Evolutionary conservation across 257 asterid genomes (phyloP).

Genomic region (Primulina huaijiensis): DNA sequence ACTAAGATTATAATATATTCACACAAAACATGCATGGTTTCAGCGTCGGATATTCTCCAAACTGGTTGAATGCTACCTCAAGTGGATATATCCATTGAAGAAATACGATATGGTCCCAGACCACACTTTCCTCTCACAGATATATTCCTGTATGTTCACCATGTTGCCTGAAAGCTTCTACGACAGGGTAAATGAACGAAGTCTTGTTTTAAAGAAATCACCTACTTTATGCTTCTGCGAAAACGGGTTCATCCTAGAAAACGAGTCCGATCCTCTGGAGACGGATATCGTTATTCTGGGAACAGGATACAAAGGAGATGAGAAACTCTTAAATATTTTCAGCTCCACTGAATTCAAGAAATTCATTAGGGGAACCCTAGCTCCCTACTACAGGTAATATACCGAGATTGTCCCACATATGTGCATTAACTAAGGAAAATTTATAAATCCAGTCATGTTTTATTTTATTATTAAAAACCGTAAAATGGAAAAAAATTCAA

Average conservation of each 20-base stretch:
- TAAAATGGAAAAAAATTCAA: too few relatives aligned
- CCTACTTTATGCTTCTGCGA: slow-evolving; percentile 28
- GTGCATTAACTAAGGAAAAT: too few relatives aligned
- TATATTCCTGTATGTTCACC: slow-evolving; percentile 51
- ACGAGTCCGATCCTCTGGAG: slow-evolving; percentile 23
- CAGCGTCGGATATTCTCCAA: slow-evolving; percentile 53
- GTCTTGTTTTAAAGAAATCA: slow-evolving; percentile 40
- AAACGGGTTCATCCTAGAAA: slow-evolving; percentile 35
- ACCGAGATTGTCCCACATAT: too few relatives aligned
- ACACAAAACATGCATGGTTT: too few relatives aligned
- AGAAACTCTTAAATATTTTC: slow-evolving; percentile 43
- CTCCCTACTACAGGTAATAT: slow-evolving; percentile 54
- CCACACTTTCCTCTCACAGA: slow-evolving; percentile 44
- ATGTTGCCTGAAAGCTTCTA: slow-evolving; percentile 50
- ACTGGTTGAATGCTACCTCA: slow-evolving; percentile 43
- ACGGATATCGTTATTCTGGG: slow-evolving; percentile 53
- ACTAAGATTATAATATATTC: too few relatives aligned
- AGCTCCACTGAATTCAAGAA: slow-evolving; percentile 40
- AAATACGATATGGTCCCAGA: slow-evolving; percentile 45
- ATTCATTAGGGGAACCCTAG: slow-evolving; percentile 40
- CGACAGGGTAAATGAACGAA: slow-evolving; percentile 44
- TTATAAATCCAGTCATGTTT: too few relatives aligned
- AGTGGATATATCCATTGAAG: slow-evolving; percentile 56
- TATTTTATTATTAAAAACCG: too few relatives aligned
- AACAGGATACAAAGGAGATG: slow-evolving; percentile 53